phyloP scores from a whole-genome alignment of 495 filamentous ascomycete species.

The Parachaetomium inaequale region DNA sequence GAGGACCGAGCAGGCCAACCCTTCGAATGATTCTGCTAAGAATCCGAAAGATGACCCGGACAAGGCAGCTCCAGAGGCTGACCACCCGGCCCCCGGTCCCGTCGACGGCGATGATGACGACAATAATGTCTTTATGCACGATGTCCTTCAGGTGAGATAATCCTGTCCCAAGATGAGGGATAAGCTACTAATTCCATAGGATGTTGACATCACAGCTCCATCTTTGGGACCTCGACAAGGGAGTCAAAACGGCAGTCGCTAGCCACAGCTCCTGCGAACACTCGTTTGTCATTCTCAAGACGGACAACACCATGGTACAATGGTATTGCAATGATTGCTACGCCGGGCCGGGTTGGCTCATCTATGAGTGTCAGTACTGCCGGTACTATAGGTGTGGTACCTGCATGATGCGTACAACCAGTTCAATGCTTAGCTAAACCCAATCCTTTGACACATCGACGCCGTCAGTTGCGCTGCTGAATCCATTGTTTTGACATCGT shows the following conservation, averaged over 20 bases:
- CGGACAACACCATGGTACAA: conserved; percentile 65
- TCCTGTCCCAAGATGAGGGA: not conserved
- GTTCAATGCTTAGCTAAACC: too few relatives aligned
- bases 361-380: conserved; percentile 75
- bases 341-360: conserved; percentile 74
- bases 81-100: not conserved
- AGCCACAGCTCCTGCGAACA: conserved; percentile 59
- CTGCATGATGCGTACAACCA: conserved; percentile 43
- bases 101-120: not conserved
- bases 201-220: not conserved
- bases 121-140: not conserved
- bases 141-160: not conserved
- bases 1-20: not conserved
- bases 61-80: not conserved
- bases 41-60: not conserved
- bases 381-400: conserved; percentile 69
- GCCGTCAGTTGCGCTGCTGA: too few relatives aligned
- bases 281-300: conserved; percentile 71
- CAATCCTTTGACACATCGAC: too few relatives aligned
- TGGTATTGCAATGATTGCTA: conserved; percentile 75
- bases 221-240: not conserved
- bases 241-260: conserved; percentile 55
- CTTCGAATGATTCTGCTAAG: not conserved
- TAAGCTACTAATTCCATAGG: not conserved
- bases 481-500: too few relatives aligned